Evolutionary conservation across 148 eudicot genomes (phyloP).

Genomic region (Fallopia convolvulus): DNA sequence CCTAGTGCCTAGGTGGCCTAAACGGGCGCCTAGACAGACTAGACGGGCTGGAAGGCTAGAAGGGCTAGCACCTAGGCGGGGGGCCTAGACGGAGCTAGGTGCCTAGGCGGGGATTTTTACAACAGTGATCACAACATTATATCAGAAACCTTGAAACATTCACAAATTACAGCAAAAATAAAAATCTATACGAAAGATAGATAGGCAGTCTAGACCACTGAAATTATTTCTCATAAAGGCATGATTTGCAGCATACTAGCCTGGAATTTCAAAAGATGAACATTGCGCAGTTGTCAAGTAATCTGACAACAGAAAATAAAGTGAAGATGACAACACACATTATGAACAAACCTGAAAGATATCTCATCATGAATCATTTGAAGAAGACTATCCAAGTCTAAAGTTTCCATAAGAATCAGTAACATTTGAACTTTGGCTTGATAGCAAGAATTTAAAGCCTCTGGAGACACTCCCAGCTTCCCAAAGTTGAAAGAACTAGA

Average conservation of each 20-base stretch:
- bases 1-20: no score
- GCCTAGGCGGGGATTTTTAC: no score
- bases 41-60: no score
- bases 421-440: constrained; percentile 86
- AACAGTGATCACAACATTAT: background rate
- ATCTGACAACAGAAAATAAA: background rate
- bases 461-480: constrained; percentile 67
- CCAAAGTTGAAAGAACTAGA: constrained; percentile 58
- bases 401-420: constrained; percentile 73
- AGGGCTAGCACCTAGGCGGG: no score
- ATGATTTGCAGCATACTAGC: background rate
- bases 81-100: no score
- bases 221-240: background rate
- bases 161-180: background rate
- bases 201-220: background rate
- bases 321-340: background rate
- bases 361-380: constrained; percentile 83
- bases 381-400: constrained; percentile 82
- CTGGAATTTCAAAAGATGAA: background rate
- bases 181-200: background rate
- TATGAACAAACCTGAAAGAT: constrained; percentile 55
- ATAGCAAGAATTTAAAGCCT: constrained; percentile 53
- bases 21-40: no score
- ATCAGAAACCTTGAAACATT: background rate
- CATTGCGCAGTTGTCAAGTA: background rate